Evolutionary conservation across 345 rosid genomes (phyloP), one percentile per base, ranked within the genome.

Genomic region (Trapa bicornis): DNA sequence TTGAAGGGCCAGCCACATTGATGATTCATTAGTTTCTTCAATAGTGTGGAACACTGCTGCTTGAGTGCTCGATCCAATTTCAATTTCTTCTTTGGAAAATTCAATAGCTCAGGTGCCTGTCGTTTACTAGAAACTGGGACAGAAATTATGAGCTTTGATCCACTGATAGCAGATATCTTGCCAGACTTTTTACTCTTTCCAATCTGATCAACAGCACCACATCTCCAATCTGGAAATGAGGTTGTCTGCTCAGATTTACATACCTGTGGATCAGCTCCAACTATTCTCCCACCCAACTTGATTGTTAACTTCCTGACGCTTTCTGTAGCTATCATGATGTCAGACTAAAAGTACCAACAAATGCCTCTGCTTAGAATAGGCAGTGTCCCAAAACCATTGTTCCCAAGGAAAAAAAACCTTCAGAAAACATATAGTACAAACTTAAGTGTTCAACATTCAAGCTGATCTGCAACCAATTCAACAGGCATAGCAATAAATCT

Each of bases 1-100:
- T 16, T 66, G 75, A 93, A 93, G 66, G 78, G 69, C 86, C 89
- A 86, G 15, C 87, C 91, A 71, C 65, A 68, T 29, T 73, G 72
- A 74, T 82, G 82, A 11, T 53, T 64, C 65, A 74, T 77, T 72
- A 93, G 63, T 5, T 64, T 68, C 47, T 74, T 83, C 61, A 93
- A 64, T 72, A 90, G 54, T 17, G 70, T 4, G 16, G 80, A 67
- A 74, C 97, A 93, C 73, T 85, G 86, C 15, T 77, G 80, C 43
- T 77, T 74, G 66, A 72, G 66, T 45, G 58, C 53, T 29, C 87
- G 81, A 42, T 88, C 87, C 75, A 90, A 74, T 73, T 76, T 88
- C 77, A 13, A 75, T 80, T 76, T 88, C 81, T 88, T 88, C 69
- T 72, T 64, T 41, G 74, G 82, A 70, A 67, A 68, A 38, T 83